Conservation (phyloP, 805 yeast genomes). For the Priceomyces fermenticarens region DNA sequence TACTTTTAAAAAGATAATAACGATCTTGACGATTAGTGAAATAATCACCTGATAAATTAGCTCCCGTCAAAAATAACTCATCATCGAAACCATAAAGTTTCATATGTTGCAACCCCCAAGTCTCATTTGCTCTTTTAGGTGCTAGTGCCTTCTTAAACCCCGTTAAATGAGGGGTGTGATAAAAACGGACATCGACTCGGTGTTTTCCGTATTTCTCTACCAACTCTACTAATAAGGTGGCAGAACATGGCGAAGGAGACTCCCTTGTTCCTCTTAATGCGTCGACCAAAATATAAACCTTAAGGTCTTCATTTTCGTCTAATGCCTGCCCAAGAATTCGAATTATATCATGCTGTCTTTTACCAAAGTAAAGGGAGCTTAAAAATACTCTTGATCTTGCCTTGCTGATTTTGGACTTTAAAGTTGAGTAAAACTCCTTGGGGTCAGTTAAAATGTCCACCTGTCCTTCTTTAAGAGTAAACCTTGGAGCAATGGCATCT, state of each 20-base stretch:
- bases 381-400: slow-evolving; percentile 73
- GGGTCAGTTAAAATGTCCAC: slow-evolving; percentile 68
- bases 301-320: slow-evolving; percentile 52
- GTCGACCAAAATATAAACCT: slow-evolving; percentile 75
- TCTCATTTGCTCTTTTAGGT: slow-evolving; percentile 87
- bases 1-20: slow-evolving; percentile 68
- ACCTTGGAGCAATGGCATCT: slow-evolving; percentile 66
- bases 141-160: slow-evolving; percentile 63
- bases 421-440: slow-evolving; percentile 59
- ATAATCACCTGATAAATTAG: slow-evolving; percentile 87
- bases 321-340: slow-evolving; percentile 61
- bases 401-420: slow-evolving; percentile 57
- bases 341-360: slow-evolving; percentile 72
- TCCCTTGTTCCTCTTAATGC: slow-evolving; percentile 93
- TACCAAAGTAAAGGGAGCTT: slow-evolving; percentile 85
- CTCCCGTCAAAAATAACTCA: slow-evolving; percentile 85
- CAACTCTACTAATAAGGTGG: slow-evolving; percentile 66
- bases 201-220: slow-evolving; percentile 59
- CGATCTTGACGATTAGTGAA: slow-evolving; percentile 95
- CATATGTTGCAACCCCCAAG: slow-evolving; percentile 95
- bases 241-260: slow-evolving; percentile 73
- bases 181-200: slow-evolving; percentile 78
- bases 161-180: slow-evolving; percentile 81
- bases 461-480: slow-evolving; percentile 52
- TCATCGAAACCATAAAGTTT: slow-evolving; percentile 93